Evolutionary conservation across 805 yeast species (phyloP).

Genomic region (Candida boidinii): DNA sequence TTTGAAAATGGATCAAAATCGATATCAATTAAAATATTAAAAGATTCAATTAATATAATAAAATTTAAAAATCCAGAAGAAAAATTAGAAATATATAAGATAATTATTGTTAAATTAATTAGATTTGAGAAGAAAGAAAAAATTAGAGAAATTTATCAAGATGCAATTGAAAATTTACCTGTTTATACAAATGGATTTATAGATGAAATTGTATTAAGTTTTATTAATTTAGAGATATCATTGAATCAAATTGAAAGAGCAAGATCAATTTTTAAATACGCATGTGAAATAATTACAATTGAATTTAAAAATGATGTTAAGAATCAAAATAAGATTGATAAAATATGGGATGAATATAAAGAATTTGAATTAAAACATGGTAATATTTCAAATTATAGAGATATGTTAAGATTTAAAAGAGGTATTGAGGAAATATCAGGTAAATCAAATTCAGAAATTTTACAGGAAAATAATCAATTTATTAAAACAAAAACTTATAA

Average conservation of each 20-base stretch:
- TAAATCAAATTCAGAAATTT: no score
- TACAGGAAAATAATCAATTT: no score
- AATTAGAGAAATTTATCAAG: conserved; percentile 41
- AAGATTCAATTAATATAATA: conserved; percentile 28
- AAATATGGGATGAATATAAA: conserved; percentile 65
- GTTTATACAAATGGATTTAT: conserved; percentile 19
- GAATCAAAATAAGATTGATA: conserved; percentile 5
- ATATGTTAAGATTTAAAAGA: conserved; percentile 59
- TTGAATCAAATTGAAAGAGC: conserved; percentile 50
- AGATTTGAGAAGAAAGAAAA: conserved; percentile 31
- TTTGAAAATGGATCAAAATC: conserved; percentile 41
- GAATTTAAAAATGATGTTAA: conserved; percentile 14
- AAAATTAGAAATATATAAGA: conserved; percentile 33
- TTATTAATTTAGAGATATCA: conserved; percentile 47
- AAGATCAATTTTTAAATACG: conserved; percentile 52
- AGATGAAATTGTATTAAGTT: conserved; percentile 39
- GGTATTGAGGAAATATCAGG: conserved; percentile 21
- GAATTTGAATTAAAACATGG: conserved; percentile 69
- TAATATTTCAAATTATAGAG: conserved; percentile 59
- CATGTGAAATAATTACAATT: conserved; percentile 30
- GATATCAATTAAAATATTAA: conserved; percentile 40
- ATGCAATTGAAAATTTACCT: conserved; percentile 33
- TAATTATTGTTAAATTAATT: conserved; percentile 31
- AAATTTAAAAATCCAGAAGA: conserved; percentile 20
- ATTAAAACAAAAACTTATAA: no score